Percentiles rank a stretch among this genome's conserved stretches.
Evolutionary conservation across 257 asterid genomes (phyloP).

Genomic region (Anisodus acutangulus): DNA sequence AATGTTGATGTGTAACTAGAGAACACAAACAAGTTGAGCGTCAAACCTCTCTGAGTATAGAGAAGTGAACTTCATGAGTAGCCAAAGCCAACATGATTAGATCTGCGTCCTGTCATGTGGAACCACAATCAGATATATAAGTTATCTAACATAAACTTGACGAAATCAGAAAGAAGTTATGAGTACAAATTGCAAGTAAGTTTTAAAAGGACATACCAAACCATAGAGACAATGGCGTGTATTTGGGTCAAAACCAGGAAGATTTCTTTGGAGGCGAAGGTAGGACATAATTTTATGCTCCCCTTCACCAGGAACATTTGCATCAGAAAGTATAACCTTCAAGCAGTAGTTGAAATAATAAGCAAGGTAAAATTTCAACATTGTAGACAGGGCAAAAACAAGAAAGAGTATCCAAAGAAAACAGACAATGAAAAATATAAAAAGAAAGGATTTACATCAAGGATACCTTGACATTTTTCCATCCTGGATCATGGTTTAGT

Average conservation of each 20-base stretch:
- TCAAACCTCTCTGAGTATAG: constrained; percentile 91
- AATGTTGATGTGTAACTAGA: constrained; percentile 4
- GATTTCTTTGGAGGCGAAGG: constrained; percentile 90
- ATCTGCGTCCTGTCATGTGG: constrained; percentile 62
- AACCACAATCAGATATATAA: background rate
- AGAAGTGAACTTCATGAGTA: constrained; percentile 93
- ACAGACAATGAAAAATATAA: constrained; percentile 12
- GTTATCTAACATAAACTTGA: background rate
- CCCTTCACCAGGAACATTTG: constrained; percentile 99
- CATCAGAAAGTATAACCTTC: constrained; percentile 95
- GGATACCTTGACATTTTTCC: constrained; percentile 89
- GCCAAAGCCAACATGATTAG: constrained; percentile 89
- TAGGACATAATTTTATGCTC: constrained; percentile 97
- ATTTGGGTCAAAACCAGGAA: constrained; percentile 87
- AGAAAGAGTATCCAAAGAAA: background rate
- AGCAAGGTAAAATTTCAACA: background rate
- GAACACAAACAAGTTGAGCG: constrained; percentile 5
- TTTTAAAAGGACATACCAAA: constrained; percentile 58
- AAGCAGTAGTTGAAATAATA: constrained; percentile 37
- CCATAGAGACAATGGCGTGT: constrained; percentile 95
- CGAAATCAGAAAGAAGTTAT: constrained; percentile 22
- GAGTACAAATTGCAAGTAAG: constrained; percentile 24
- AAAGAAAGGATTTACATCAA: background rate
- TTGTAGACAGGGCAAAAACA: background rate
- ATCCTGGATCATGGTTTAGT: constrained; percentile 85